Base-by-base conservation (phyloP, 306 rosid species). In the Acmispon strigosus region DNA sequence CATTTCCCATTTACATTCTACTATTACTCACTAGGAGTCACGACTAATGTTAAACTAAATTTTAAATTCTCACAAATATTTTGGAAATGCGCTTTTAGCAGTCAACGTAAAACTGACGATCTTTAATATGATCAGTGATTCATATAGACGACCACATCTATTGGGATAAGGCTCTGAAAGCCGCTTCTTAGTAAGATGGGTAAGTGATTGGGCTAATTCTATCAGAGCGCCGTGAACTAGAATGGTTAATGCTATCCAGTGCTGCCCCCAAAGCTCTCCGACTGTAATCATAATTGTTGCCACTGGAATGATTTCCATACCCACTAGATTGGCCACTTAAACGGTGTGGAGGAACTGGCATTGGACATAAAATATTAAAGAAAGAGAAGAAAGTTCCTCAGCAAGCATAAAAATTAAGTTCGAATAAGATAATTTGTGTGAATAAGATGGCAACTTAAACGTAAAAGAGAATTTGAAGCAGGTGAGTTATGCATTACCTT, bases 201-300 rank as follows among this genome's bases (percentile, higher is more conserved):
- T 87, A 85, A 48, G 69, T 54, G 56, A 82, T 27, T 67, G 89
- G 86, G 78, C 84, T 83, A 63, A 69, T 84, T 48, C 71, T 63
- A 78, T 89, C 95, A 42, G 74, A 37, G 70, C 86, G 88, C 69
- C 87, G 89, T 37, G 90, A 65, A 85, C 92, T 84, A 87, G 78
- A 45, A 62, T 80, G 88, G 76, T 76, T 84, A 75, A 81, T 75
- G 81, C 77, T 84, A 82, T 88, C 96, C 86, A 82, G 48, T 17
- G 91, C 76, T 50, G 86, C 73, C 81, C 88, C 90, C 75, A 70
- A 72, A 55, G 81, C 85, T 79, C 90, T 83, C 55, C 90, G 94
- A 75, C 95, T 83, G 88, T 80, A 75, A 41, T 87, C 96, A 70
- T 79, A 71, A 84, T 86, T 66, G 86, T 75, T 78, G 83, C 82